These are phyloP conservation scores for Boletus speciosus DNA, from an alignment of 768 basidiomycete species.

Conservation along the genomic window DNA sequence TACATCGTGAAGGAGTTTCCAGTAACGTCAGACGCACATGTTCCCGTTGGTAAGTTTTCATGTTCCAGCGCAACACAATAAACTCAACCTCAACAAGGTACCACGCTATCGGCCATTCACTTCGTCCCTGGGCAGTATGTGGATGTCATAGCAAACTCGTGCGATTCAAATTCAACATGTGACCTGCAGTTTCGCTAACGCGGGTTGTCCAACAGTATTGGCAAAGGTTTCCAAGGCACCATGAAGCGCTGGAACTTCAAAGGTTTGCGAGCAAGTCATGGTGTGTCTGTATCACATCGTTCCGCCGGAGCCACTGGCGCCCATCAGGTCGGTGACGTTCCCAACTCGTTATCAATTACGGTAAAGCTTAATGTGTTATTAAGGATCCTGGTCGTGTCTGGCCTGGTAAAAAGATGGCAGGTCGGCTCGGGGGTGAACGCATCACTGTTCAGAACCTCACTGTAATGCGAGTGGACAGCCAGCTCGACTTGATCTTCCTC, in stretches of 20 bases:
- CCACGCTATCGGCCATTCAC: conserved; percentile 85
- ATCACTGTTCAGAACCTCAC: conserved; percentile 85
- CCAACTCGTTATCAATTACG: background rate
- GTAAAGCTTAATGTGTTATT: conserved; percentile 3
- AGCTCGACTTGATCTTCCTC: conserved; percentile 85
- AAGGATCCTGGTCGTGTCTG: conserved; percentile 95
- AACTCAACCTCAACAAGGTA: conserved; percentile 48
- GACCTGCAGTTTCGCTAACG: conserved; percentile 4
- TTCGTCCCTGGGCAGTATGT: conserved; percentile 97
- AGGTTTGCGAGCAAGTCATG: conserved; percentile 90
- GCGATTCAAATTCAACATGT: conserved; percentile 25
- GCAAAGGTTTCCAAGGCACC: conserved; percentile 94
- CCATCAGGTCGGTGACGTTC: conserved; percentile 66
- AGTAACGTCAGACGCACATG: conserved; percentile 83
- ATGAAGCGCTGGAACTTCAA: conserved; percentile 97
- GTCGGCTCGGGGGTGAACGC: conserved; percentile 81
- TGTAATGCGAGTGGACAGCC: conserved; percentile 83
- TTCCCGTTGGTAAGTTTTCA: conserved; percentile 71
- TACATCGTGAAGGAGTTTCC: conserved; percentile 84
- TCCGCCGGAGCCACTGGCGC: conserved; percentile 91
- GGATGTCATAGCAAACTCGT: conserved; percentile 91
- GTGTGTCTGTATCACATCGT: conserved; percentile 93
- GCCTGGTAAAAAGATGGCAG: conserved; percentile 99
- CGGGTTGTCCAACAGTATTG: conserved; percentile 57
- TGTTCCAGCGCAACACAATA: background rate